A percentile compares a stretch with the other conserved stretches of the same genome.
phyloP scores from a whole-genome alignment of 75 land plant species.

The Sequoia sempervirens region DNA sequence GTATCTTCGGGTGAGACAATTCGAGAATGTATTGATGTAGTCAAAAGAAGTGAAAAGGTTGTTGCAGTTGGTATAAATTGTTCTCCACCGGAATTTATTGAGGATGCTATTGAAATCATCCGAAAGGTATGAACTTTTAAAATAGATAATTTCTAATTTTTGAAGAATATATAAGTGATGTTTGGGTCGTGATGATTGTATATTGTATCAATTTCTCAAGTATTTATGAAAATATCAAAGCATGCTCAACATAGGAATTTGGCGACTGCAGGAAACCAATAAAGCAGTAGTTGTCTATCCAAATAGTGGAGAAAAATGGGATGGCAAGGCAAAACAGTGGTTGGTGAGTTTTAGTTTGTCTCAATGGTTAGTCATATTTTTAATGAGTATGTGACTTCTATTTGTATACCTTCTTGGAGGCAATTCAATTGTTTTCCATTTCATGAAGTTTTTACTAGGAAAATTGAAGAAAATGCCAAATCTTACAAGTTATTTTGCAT shows the following conservation, averaged over 20 bases:
- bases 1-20: slow-evolving; percentile 76
- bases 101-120: slow-evolving; percentile 36
- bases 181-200: not conserved
- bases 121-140: slow-evolving; percentile 32
- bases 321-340: slow-evolving; percentile 77
- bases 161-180: not conserved
- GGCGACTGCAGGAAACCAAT: slow-evolving; percentile 51
- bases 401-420: not conserved
- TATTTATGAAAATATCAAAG: not conserved
- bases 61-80: slow-evolving; percentile 85
- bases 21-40: slow-evolving; percentile 55
- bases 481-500: not conserved
- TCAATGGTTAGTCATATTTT: not conserved
- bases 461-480: not conserved
- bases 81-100: slow-evolving; percentile 79
- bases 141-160: not conserved
- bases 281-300: slow-evolving; percentile 81
- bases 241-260: not conserved
- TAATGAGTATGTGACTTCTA: not conserved
- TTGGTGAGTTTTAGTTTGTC: slow-evolving; percentile 38
- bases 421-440: not conserved
- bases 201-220: not conserved
- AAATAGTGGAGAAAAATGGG: slow-evolving; percentile 89
- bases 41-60: slow-evolving; percentile 57
- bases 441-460: not conserved